These are phyloP conservation scores for Castanea sativa DNA, from an alignment of 306 rosid genomes.

Conservation along the genomic window DNA sequence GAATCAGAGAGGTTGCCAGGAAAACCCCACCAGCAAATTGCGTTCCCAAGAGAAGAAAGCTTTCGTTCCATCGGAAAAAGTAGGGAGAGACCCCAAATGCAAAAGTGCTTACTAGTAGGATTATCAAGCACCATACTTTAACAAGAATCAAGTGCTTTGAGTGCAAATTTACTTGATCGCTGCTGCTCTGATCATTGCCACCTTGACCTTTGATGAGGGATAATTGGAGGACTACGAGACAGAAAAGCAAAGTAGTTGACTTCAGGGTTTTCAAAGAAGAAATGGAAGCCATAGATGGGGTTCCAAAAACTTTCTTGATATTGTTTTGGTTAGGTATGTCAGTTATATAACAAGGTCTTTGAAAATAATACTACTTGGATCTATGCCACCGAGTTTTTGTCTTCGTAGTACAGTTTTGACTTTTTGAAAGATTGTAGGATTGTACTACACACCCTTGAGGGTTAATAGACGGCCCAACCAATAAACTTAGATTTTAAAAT, in stretches of 20 bases:
- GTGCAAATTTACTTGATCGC: slow-evolving; percentile 22
- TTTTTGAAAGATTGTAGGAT: slow-evolving; percentile 5
- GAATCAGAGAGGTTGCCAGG: slow-evolving; percentile 70
- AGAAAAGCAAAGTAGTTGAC: slow-evolving; percentile 45
- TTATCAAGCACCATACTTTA: slow-evolving; percentile 74
- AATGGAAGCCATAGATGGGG: slow-evolving; percentile 31
- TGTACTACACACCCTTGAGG: slow-evolving; percentile 26
- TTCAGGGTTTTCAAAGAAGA: slow-evolving; percentile 26
- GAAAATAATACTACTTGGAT: not conserved
- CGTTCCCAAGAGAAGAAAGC: slow-evolving; percentile 65
- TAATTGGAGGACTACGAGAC: slow-evolving; percentile 22
- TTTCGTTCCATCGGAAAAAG: slow-evolving; percentile 63
- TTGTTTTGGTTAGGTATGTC: not conserved
- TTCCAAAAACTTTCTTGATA: not conserved
- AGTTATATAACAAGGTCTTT: not conserved
- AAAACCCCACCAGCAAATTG: slow-evolving; percentile 78
- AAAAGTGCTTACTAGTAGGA: slow-evolving; percentile 56
- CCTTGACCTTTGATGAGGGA: slow-evolving; percentile 45
- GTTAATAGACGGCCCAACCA: too few species aligned
- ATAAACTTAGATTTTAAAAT: too few species aligned
- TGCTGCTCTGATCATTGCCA: not conserved
- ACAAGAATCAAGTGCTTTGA: slow-evolving; percentile 42
- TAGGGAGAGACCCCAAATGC: slow-evolving; percentile 64
- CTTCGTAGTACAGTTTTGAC: slow-evolving; percentile 38
- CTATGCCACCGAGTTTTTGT: not conserved